Evolutionary conservation across 148 eudicot genomes (phyloP), one percentile per base, ranked within the genome.

Genomic region (Vaccinium myrtillus): DNA sequence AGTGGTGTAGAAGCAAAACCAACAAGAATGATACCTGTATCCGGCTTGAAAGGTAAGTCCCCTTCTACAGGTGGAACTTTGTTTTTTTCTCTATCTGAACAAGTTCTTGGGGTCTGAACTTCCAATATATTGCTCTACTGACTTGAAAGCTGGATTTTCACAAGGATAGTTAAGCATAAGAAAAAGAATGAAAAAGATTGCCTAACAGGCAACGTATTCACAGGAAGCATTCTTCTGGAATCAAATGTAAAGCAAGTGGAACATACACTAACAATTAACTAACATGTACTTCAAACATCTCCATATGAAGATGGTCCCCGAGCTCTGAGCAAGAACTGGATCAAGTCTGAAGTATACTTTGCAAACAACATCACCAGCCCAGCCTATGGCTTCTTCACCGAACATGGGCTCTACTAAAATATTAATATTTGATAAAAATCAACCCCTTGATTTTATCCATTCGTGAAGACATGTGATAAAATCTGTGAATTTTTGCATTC

Each of bases 1-100:
- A 43, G 12, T 49, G 23, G 51, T 9, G 32, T 2, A 54, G 1
- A 46, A 63, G 65, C 21, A 75, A 75, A 49, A 69, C 19, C n/a
- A 49, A 19, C 67, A 63, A 46, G 86, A 79, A 30, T 46, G 51
- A 80, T 88, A 96, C 98, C 98, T 91, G 84, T 93, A 91, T 14
- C 91, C 61, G 51, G 98, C 98, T 83, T 89, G 92, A 69, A 94
- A 88, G 73, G 89, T 78, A n/a, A 91, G 92, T 77, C 87, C 77
- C 78, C 89, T 93, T 82, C 81, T 88, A 69, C 80, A 81, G 77
- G 80, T 12, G 71, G 73, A 81, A 69, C 69, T 13, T 46, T 85
- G 82, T 78, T 78, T 27, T 27, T 88, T 85, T 90, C 63, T 78
- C 85, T 58, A 75, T 58, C 69, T 79, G 90, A 77, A 85, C 87